Evolutionary conservation across 2,329 filamentous ascomycete genomes (phyloP).

Genomic region (Iodosphaeria phyllophila): DNA sequence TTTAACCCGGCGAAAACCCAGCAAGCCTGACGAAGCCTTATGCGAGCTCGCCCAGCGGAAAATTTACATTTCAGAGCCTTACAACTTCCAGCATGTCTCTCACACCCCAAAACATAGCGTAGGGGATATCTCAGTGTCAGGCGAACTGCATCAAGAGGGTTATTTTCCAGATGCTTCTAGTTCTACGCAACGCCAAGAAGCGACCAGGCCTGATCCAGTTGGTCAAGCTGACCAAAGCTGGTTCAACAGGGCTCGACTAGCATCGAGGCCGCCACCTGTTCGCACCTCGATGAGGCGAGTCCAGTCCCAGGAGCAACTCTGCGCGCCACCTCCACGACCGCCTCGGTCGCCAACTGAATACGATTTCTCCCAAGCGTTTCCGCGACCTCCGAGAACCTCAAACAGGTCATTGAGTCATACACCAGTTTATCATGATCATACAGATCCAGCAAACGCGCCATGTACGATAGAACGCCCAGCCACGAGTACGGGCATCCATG

Average conservation of each 20-base stretch:
- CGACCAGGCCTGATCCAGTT: constrained; percentile 6
- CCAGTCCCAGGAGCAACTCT: constrained; percentile 30
- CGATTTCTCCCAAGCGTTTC: constrained; percentile 16
- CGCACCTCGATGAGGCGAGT: constrained; percentile 21
- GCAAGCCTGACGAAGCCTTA: constrained; percentile 12
- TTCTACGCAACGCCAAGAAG: no score
- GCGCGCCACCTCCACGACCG: constrained; percentile 27
- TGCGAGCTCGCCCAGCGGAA: constrained; percentile 17
- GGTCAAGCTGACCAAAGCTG: constrained; percentile 19
- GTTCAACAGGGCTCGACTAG: no score
- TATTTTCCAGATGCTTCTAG: no score
- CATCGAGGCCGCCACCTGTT: constrained; percentile 13
- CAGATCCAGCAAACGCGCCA: no score
- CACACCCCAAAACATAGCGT: constrained; percentile 33
- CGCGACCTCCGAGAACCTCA: no score
- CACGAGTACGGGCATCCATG: no score
- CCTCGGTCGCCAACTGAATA: constrained; percentile 25
- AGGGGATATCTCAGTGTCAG: no score
- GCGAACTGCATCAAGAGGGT: no score
- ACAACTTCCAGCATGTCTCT: constrained; percentile 48
- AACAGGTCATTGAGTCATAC: no score
- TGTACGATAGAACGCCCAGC: no score
- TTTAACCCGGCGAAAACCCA: constrained; percentile 28
- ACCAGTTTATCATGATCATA: no score
- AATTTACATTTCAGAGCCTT: constrained; percentile 40